Percentiles rank a stretch among this genome's conserved stretches.
These are phyloP conservation scores for Auriscalpium vulgare DNA, from an alignment of 768 basidiomycete species.

Conservation along the genomic window DNA sequence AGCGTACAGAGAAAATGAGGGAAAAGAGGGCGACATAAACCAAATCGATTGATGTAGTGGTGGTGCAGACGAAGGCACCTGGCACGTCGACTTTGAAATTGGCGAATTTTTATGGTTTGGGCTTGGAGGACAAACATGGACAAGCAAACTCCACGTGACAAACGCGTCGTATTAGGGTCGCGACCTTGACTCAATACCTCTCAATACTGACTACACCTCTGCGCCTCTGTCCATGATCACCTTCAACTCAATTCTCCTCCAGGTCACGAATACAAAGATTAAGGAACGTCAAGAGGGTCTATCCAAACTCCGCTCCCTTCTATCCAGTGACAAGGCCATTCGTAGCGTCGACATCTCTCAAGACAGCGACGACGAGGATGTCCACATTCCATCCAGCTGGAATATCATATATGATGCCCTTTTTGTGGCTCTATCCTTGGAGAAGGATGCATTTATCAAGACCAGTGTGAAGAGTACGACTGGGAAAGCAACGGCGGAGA, in stretches of 20 bases:
- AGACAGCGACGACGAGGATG: no score
- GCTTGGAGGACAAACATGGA: conserved; percentile 4
- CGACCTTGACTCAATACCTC: not conserved
- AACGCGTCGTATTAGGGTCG: not conserved
- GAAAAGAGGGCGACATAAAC: not conserved
- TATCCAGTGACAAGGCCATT: conserved; percentile 41
- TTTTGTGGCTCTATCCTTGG: conserved; percentile 55
- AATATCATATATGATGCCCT: conserved; percentile 58
- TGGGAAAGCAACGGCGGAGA: conserved; percentile 37
- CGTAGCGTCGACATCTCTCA: conserved; percentile 28
- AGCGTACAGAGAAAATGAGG: not conserved
- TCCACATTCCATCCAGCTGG: no score
- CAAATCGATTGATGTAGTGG: not conserved
- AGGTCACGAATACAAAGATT: conserved; percentile 48
- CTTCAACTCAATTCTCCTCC: conserved; percentile 40
- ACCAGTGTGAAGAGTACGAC: conserved; percentile 32
- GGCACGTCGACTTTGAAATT: not conserved
- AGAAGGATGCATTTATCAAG: conserved; percentile 44
- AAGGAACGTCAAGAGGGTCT: conserved; percentile 67
- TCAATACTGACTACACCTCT: not conserved
- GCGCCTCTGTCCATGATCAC: conserved; percentile 26
- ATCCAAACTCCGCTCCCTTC: conserved; percentile 38
- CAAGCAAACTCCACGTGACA: conserved; percentile 2
- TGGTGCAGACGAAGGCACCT: not conserved
- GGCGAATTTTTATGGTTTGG: not conserved